A percentile compares a stretch with the other conserved stretches of the same genome.
phyloP scores from a whole-genome alignment of 345 rosid species.

The Corchorus capsularis region DNA sequence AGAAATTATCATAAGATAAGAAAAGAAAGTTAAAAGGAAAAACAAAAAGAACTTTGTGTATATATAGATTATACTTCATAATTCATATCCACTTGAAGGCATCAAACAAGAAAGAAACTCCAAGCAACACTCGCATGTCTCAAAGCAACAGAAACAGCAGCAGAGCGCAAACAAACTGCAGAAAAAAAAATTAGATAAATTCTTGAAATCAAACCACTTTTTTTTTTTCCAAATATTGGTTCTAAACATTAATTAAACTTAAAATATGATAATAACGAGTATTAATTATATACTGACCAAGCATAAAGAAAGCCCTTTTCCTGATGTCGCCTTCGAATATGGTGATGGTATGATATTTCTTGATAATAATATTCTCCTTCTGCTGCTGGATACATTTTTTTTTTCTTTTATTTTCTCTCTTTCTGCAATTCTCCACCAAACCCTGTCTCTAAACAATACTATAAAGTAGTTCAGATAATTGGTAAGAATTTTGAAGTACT shows the following conservation, averaged over 20 bases:
- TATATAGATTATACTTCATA: too few species aligned
- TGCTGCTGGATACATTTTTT: constrained; percentile 31
- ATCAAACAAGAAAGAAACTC: constrained; percentile 14
- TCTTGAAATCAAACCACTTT: too few species aligned
- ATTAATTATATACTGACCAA: constrained; percentile 24
- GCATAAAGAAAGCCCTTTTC: constrained; percentile 42
- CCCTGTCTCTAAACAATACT: background rate
- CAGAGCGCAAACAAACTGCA: constrained; percentile 19
- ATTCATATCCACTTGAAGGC: background rate
- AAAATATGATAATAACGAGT: background rate
- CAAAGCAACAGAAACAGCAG: constrained; percentile 18
- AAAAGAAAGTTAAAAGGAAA: background rate
- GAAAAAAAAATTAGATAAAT: background rate
- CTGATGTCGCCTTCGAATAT: constrained; percentile 31
- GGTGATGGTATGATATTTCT: constrained; percentile 31
- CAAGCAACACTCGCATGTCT: constrained; percentile 18
- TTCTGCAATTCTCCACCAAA: background rate
- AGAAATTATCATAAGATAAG: background rate
- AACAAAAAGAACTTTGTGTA: background rate
- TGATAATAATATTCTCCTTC: constrained; percentile 6
- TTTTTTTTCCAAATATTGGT: too few species aligned
- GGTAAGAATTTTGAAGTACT: too few species aligned
- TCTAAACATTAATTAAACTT: background rate
- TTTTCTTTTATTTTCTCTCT: background rate
- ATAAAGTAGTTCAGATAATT: background rate